phyloP scores from a whole-genome alignment of 305 asterid genomes.

The Solanum aculeatissimum region DNA sequence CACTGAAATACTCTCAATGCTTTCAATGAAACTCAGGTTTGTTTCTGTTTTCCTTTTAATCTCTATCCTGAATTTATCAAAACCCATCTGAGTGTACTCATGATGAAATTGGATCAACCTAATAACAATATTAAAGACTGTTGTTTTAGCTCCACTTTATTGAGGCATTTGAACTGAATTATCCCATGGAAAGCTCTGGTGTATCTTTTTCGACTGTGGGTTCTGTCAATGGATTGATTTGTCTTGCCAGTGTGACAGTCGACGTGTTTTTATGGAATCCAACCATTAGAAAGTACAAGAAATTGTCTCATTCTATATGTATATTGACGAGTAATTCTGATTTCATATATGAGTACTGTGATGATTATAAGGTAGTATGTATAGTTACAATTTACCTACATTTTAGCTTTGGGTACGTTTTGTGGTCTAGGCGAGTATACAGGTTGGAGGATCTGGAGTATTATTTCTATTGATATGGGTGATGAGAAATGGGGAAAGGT shows the following conservation, averaged over 20 bases:
- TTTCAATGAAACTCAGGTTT: neutral
- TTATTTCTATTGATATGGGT: constrained; percentile 31
- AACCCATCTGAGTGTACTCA: neutral
- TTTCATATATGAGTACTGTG: neutral
- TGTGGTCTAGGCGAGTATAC: neutral
- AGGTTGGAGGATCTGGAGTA: constrained; percentile 10
- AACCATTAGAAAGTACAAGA: too few species aligned
- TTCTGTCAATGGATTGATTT: neutral
- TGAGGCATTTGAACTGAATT: too few species aligned
- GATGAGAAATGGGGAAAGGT: constrained; percentile 11
- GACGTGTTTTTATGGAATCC: too few species aligned
- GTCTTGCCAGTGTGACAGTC: too few species aligned
- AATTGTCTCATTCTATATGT: neutral
- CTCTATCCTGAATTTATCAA: neutral
- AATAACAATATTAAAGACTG: too few species aligned
- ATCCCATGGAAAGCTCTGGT: too few species aligned
- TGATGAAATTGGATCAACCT: neutral
- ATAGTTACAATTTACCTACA: neutral
- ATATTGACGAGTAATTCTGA: too few species aligned
- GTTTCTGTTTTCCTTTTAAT: neutral
- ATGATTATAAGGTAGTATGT: neutral
- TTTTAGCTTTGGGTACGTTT: neutral
- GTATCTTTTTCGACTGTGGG: neutral
- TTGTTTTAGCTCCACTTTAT: too few species aligned
- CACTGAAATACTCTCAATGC: too few species aligned